These are phyloP conservation scores for Dactylella cylindrospora DNA, from an alignment of 2,329 filamentous ascomycete genomes.

Conservation along the genomic window DNA sequence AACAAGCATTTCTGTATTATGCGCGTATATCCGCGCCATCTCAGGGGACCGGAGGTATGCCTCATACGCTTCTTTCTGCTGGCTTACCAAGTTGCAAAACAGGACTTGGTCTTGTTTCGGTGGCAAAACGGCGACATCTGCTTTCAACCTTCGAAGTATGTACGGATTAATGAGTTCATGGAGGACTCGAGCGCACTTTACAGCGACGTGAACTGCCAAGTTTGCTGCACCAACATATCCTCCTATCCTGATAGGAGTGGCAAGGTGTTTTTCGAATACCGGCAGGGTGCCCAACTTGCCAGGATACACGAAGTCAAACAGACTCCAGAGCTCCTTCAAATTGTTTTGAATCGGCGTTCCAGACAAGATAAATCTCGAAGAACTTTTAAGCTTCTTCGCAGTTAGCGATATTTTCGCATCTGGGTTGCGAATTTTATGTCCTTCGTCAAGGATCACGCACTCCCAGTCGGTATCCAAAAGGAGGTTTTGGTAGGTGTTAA, in stretches of 20 bases:
- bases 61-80: constrained; percentile 78
- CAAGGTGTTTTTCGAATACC: constrained; percentile 86
- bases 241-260: constrained; percentile 87
- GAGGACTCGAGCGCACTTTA: constrained; percentile 87
- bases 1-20: constrained; percentile 74
- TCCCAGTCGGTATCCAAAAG: constrained; percentile 84
- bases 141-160: constrained; percentile 85
- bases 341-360: constrained; percentile 99
- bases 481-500: constrained; percentile 87
- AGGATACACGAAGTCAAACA: constrained; percentile 96
- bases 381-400: constrained; percentile 85
- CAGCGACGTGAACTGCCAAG: constrained; percentile 88
- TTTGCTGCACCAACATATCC: constrained; percentile 96
- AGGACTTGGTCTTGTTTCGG: constrained; percentile 96
- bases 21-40: constrained; percentile 73
- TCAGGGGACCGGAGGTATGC: constrained; percentile 79
- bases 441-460: constrained; percentile 92
- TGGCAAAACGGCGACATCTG: constrained; percentile 88
- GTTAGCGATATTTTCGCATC: constrained; percentile 92
- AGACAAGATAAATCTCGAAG: constrained; percentile 88
- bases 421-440: constrained; percentile 96
- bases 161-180: constrained; percentile 95
- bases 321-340: constrained; percentile 87
- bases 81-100: constrained; percentile 84
- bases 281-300: constrained; percentile 92